A percentile compares a stretch with the other conserved stretches of the same genome.
These are phyloP conservation scores for Naganishia albida DNA, from an alignment of 1,284 basidiomycete species.

Conservation along the genomic window DNA sequence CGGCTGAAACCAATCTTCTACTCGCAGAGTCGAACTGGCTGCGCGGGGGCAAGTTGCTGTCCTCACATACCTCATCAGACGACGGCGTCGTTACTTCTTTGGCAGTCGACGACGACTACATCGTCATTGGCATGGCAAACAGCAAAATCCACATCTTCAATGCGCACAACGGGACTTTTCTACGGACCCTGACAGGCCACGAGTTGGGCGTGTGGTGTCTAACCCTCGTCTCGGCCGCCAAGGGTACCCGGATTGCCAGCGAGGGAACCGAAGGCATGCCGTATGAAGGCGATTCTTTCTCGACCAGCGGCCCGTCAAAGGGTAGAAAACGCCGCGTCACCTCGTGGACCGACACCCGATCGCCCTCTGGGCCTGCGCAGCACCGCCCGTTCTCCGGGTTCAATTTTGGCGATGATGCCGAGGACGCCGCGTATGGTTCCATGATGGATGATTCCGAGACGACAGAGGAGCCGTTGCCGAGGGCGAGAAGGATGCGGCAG, in stretches of 20 bases:
- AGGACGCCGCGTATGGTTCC: not conserved
- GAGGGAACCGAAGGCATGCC: conserved; percentile 2
- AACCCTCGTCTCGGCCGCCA: conserved; percentile 60
- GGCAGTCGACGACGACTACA: conserved; percentile 79
- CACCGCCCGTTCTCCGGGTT: not conserved
- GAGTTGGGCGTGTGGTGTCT: conserved; percentile 90
- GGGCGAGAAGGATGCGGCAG: conserved; percentile 44
- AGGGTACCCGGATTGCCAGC: not conserved
- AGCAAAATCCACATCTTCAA: conserved; percentile 85
- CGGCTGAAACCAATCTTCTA: not conserved
- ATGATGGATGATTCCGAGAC: not conserved
- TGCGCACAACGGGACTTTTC: conserved; percentile 73
- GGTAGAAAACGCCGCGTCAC: conserved; percentile 23
- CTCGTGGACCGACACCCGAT: not conserved
- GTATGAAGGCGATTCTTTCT: conserved; percentile 8
- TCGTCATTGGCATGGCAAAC: conserved; percentile 88
- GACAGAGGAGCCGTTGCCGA: not conserved
- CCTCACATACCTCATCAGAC: conserved; percentile 70
- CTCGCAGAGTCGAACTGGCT: conserved; percentile 83
- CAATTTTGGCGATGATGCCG: not conserved
- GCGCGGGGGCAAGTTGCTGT: conserved; percentile 72
- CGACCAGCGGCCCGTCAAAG: conserved; percentile 4
- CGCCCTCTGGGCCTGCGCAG: not conserved
- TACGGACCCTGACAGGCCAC: conserved; percentile 79
- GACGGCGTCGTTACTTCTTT: conserved; percentile 81